Conservation (phyloP, 2,329 filamentous ascomycete genomes). For the Whalleya microplaca region DNA sequence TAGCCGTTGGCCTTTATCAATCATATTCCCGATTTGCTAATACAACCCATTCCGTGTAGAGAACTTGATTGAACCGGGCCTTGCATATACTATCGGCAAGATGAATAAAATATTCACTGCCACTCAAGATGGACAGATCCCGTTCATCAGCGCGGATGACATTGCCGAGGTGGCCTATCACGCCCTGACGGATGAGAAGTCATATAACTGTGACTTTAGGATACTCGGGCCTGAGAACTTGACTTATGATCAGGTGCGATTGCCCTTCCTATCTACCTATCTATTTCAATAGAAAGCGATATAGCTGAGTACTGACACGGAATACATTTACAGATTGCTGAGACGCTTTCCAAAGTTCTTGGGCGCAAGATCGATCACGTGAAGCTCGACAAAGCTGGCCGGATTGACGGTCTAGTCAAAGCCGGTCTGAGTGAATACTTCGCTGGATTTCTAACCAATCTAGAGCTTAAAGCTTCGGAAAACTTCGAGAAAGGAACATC, state of each 20-base stretch:
- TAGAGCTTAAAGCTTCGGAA: conserved; percentile 19
- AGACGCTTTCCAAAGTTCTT: conserved; percentile 25
- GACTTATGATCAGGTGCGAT: conserved; percentile 26
- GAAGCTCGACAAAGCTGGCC: conserved; percentile 21
- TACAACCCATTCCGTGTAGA: conserved; percentile 11
- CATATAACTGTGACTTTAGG: conserved; percentile 23
- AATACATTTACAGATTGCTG: conserved; percentile 23
- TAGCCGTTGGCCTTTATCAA: neutral
- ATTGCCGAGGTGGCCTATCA: conserved; percentile 25
- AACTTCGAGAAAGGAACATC: conserved; percentile 21
- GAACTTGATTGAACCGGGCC: conserved; percentile 22
- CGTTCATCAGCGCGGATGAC: conserved; percentile 27
- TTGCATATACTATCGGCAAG: conserved; percentile 21
- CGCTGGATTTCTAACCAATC: conserved; percentile 20
- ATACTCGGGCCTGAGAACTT: conserved; percentile 23
- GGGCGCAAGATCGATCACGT: conserved; percentile 29
- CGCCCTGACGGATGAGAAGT: conserved; percentile 25
- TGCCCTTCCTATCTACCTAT: neutral
- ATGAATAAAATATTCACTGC: conserved; percentile 25
- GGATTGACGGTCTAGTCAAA: conserved; percentile 17
- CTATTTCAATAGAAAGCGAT: too few species aligned
- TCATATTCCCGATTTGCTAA: conserved; percentile 6
- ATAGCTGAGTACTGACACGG: conserved; percentile 5
- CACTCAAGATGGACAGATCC: conserved; percentile 23
- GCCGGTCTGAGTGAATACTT: conserved; percentile 22